Evolutionary conservation across 805 yeast species (phyloP).

Genomic region (Candida rishiriensis): DNA sequence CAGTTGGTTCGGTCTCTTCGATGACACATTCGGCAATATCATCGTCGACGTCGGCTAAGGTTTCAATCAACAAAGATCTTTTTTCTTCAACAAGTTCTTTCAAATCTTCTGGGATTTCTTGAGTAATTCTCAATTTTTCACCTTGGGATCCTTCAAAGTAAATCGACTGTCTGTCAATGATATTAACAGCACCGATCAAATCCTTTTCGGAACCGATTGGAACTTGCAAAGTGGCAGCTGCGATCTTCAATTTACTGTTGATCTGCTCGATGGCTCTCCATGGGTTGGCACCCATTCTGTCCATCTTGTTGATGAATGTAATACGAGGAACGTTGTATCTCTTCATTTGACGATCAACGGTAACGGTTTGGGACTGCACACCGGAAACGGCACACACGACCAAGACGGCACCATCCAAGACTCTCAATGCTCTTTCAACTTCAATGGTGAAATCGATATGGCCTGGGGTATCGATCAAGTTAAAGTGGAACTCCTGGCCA

Average conservation of each 20-base stretch:
- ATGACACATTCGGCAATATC: conserved; percentile 90
- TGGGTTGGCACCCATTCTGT: conserved; percentile 98
- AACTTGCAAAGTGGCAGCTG: conserved; percentile 97
- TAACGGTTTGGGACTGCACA: conserved; percentile 97
- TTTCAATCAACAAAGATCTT: conserved; percentile 81
- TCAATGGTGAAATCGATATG: conserved; percentile 98
- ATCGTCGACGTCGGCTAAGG: conserved; percentile 96
- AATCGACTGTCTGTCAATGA: conserved; percentile 80
- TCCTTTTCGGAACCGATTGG: conserved; percentile 93
- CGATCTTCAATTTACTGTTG: conserved; percentile 78
- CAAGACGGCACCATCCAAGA: conserved; percentile 94
- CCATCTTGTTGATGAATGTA: conserved; percentile 97
- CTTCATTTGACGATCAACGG: conserved; percentile 98
- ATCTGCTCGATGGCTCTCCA: conserved; percentile 92
- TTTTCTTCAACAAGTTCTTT: conserved; percentile 84
- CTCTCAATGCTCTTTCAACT: conserved; percentile 98
- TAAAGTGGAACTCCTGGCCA: conserved; percentile 69
- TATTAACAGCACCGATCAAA: conserved; percentile 84
- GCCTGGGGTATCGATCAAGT: conserved; percentile 97
- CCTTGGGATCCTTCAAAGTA: conserved; percentile 92
- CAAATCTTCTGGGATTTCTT: conserved; percentile 73
- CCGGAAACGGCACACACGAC: conserved; percentile 99
- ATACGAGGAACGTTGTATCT: conserved; percentile 96
- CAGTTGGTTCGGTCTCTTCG: conserved; percentile 85
- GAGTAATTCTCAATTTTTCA: conserved; percentile 59